Percentiles rank a stretch among this genome's conserved stretches.
These are phyloP conservation scores for Babesia bovis DNA, from an alignment of 169 alveolate species.

Conservation along the genomic window DNA sequence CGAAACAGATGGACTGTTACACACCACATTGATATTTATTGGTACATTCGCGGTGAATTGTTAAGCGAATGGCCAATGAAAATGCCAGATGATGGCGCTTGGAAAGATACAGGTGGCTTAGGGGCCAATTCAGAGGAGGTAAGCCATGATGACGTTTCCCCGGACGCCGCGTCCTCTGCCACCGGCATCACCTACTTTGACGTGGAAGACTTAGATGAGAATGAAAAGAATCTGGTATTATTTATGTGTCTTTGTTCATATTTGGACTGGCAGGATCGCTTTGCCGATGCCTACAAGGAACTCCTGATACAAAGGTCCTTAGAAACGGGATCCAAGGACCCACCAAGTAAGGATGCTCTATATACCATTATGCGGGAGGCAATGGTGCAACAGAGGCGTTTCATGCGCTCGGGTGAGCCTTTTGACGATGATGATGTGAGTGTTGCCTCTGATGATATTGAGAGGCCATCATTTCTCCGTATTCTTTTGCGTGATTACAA, in stretches of 20 bases:
- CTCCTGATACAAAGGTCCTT: slow-evolving; percentile 9
- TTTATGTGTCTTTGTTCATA: slow-evolving; percentile 39
- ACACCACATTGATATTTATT: neutral
- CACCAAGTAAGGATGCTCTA: neutral
- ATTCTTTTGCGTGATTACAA: slow-evolving; percentile 25
- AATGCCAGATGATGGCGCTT: slow-evolving; percentile 7
- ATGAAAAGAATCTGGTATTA: slow-evolving; percentile 36
- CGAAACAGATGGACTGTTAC: neutral
- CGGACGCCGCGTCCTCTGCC: neutral
- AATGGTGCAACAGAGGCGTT: neutral
- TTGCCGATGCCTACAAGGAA: slow-evolving; percentile 44
- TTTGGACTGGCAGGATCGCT: slow-evolving; percentile 58
- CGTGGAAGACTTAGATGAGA: slow-evolving; percentile 43
- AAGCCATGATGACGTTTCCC: neutral
- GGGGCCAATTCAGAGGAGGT: neutral
- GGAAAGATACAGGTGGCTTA: slow-evolving; percentile 17
- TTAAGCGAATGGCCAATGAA: neutral
- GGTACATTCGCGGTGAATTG: neutral
- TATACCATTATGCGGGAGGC: slow-evolving; percentile 4
- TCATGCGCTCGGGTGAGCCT: slow-evolving; percentile 4
- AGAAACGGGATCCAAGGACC: neutral
- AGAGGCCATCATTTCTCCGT: slow-evolving; percentile 6
- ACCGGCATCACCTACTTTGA: neutral
- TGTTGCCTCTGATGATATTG: neutral
- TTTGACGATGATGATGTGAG: neutral